phyloP scores from a whole-genome alignment of 2,329 filamentous ascomycete species.

The Cladobotryum mycophilum region DNA sequence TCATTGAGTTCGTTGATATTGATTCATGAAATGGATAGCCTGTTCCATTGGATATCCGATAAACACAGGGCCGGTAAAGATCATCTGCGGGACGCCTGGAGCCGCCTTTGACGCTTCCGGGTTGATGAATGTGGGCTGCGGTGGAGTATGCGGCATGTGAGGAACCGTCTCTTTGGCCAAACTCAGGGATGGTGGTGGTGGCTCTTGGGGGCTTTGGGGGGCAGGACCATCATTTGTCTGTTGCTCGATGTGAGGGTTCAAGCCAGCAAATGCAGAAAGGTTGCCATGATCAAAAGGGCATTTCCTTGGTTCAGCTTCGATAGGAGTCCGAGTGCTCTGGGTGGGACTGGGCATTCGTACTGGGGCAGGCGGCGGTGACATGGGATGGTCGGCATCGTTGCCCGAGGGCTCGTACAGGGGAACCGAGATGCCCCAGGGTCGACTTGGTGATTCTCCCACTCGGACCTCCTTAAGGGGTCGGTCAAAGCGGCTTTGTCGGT shows the following conservation, averaged over 20 bases:
- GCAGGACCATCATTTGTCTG: constrained; percentile 11
- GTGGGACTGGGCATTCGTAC: constrained; percentile 42
- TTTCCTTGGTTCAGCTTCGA: constrained; percentile 34
- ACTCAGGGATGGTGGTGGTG: constrained; percentile 18
- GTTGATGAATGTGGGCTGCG: constrained; percentile 49
- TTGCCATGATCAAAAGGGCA: constrained; percentile 55
- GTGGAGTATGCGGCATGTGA: constrained; percentile 15
- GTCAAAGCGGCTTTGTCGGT: constrained; percentile 71
- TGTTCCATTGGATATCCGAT: constrained; percentile 85
- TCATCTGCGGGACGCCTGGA: constrained; percentile 55
- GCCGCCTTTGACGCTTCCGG: constrained; percentile 29
- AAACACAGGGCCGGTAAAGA: constrained; percentile 91
- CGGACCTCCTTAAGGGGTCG: constrained; percentile 79
- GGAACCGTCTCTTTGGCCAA: constrained; percentile 17
- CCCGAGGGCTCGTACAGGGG: constrained; percentile 49
- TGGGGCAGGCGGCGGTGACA: constrained; percentile 53
- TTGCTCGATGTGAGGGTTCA: constrained; percentile 10
- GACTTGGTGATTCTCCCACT: constrained; percentile 87
- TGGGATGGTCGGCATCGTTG: constrained; percentile 35
- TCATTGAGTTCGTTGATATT: constrained; percentile 35
- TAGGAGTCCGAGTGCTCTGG: constrained; percentile 20
- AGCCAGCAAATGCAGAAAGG: constrained; percentile 29
- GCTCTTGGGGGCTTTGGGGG: constrained; percentile 9
- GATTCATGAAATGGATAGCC: constrained; percentile 67
- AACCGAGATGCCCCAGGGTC: constrained; percentile 87